phyloP scores from a whole-genome alignment of 169 alveolate genomes.

The Plasmodium coatneyi region DNA sequence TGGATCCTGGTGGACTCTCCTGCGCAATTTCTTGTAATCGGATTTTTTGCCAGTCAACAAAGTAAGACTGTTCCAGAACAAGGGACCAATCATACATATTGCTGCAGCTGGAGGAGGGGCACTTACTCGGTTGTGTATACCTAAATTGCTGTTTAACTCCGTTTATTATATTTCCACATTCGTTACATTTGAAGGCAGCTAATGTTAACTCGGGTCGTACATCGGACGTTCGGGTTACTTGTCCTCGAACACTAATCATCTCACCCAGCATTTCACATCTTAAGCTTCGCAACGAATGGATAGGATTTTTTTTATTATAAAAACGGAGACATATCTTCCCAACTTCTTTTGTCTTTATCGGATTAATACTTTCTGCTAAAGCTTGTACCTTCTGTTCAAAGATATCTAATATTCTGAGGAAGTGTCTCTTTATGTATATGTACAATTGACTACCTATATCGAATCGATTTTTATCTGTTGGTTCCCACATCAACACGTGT shows the following conservation, averaged over 20 bases:
- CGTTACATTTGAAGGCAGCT: slow-evolving; percentile 94
- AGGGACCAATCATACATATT: slow-evolving; percentile 94
- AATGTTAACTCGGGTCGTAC: slow-evolving; percentile 96
- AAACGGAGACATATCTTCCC: slow-evolving; percentile 81
- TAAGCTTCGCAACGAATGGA: slow-evolving; percentile 78
- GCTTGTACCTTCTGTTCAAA: slow-evolving; percentile 83
- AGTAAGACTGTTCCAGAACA: slow-evolving; percentile 88
- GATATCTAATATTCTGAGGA: slow-evolving; percentile 82
- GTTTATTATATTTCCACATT: slow-evolving; percentile 91
- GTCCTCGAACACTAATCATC: slow-evolving; percentile 93
- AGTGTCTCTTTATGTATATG: slow-evolving; percentile 81
- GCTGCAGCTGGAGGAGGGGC: slow-evolving; percentile 86
- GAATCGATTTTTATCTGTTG: slow-evolving; percentile 72
- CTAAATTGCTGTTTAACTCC: slow-evolving; percentile 95
- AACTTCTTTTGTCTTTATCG: slow-evolving; percentile 76
- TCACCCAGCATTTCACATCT: slow-evolving; percentile 94
- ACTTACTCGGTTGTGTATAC: slow-evolving; percentile 90
- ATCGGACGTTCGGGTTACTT: slow-evolving; percentile 97
- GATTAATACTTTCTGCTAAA: slow-evolving; percentile 78
- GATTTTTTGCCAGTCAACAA: slow-evolving; percentile 96
- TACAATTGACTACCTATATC: slow-evolving; percentile 83
- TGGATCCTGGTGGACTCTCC: slow-evolving; percentile 96
- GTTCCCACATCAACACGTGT: slow-evolving; percentile 84
- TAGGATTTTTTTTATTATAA: slow-evolving; percentile 78
- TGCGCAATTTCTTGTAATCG: slow-evolving; percentile 94